These are phyloP conservation scores for Scheffersomyces illinoinensis DNA, from an alignment of 1,139 yeast species.

Conservation along the genomic window DNA sequence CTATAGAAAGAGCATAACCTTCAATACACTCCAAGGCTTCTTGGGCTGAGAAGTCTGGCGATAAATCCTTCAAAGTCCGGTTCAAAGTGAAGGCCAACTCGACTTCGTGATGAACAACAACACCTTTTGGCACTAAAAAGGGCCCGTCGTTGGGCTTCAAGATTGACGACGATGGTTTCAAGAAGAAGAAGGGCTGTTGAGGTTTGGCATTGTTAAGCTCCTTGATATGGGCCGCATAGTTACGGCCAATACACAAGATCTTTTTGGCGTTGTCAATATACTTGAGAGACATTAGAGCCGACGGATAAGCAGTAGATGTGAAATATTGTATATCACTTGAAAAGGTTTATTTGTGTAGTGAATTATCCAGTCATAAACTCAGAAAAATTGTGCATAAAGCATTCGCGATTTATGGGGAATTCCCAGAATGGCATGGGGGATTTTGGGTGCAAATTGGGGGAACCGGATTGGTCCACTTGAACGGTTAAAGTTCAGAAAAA, in stretches of 20 bases:
- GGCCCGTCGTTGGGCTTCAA: conserved; percentile 70
- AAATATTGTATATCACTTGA: background rate
- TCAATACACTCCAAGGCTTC: conserved; percentile 79
- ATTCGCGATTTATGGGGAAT: background rate
- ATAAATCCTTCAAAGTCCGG: conserved; percentile 61
- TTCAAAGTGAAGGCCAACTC: conserved; percentile 83
- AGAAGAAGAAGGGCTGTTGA: conserved; percentile 82
- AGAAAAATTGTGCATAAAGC: background rate
- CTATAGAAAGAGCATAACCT: conserved; percentile 86
- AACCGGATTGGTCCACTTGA: background rate
- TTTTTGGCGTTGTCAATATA: conserved; percentile 72
- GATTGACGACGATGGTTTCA: conserved; percentile 77
- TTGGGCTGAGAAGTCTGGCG: conserved; percentile 56
- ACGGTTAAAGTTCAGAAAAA: too few relatives aligned
- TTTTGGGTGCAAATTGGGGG: background rate
- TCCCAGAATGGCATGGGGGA: background rate
- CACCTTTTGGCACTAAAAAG: conserved; percentile 79
- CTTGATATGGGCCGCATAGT: conserved; percentile 90
- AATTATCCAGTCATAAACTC: background rate
- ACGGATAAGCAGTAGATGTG: background rate
- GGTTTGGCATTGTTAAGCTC: conserved; percentile 85
- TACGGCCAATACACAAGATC: conserved; percentile 92
- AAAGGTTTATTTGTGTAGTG: background rate
- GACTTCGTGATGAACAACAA: conserved; percentile 85
- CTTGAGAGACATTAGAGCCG: conserved; percentile 47